phyloP scores from a whole-genome alignment of 257 asterid genomes.

The Penstemon barbatus region DNA sequence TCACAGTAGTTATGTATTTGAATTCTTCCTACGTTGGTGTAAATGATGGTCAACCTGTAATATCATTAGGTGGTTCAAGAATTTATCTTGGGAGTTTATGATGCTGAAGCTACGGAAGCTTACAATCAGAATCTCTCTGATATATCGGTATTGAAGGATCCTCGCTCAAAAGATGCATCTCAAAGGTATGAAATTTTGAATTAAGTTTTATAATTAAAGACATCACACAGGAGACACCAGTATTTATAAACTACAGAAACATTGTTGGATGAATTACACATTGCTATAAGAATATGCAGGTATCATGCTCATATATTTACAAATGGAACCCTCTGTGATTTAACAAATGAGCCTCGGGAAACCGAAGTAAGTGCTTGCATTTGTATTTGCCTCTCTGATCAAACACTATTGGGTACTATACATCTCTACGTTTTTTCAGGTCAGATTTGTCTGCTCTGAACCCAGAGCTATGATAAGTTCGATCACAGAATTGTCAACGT shows the following conservation, averaged over 20 bases:
- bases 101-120: constrained; percentile 78
- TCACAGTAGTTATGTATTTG: too few species aligned
- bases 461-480: constrained; percentile 93
- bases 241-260: constrained; percentile 6
- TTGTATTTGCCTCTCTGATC: constrained; percentile 20
- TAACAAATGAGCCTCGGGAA: constrained; percentile 90
- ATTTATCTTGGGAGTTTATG: constrained; percentile 81
- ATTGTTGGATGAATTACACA: constrained; percentile 12
- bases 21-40: too few species aligned
- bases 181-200: constrained; percentile 59
- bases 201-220: constrained; percentile 20
- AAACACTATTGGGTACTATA: constrained; percentile 16
- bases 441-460: constrained; percentile 94
- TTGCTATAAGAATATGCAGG: constrained; percentile 42
- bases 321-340: constrained; percentile 88
- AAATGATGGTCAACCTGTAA: too few species aligned
- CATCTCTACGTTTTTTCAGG: constrained; percentile 51
- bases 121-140: constrained; percentile 78
- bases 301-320: constrained; percentile 87
- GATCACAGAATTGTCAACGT: constrained; percentile 88
- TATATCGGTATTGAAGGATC: constrained; percentile 82
- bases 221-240: constrained; percentile 3
- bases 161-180: constrained; percentile 98
- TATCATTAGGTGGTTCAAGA: constrained; percentile 76
- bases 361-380: constrained; percentile 62